These are phyloP conservation scores for Cydonia oblonga DNA, from an alignment of 331 rosid genomes.

Conservation along the genomic window DNA sequence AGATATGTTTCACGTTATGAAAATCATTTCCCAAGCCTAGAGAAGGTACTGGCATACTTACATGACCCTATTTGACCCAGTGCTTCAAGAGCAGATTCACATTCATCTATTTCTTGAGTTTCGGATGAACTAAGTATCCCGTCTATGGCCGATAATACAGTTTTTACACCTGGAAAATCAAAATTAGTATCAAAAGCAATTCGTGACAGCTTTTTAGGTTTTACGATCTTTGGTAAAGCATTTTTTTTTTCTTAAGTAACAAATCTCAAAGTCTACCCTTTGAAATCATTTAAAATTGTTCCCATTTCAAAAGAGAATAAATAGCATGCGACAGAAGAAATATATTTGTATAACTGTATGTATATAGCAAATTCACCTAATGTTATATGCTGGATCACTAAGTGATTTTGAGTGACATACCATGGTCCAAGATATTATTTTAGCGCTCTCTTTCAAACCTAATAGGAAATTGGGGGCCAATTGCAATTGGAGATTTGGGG, in stretches of 20 bases:
- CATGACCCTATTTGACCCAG: constrained; percentile 83
- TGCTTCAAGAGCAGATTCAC: constrained; percentile 84
- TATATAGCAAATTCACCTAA: no score
- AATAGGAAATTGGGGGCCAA: not conserved
- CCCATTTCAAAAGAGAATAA: not conserved
- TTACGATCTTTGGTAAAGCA: not conserved
- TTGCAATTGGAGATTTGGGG: not conserved
- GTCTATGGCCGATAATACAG: constrained; percentile 55
- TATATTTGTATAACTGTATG: not conserved
- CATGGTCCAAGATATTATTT: not conserved
- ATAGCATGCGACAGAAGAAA: not conserved
- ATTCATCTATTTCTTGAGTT: constrained; percentile 52
- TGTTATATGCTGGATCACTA: not conserved
- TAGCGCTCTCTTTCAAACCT: not conserved
- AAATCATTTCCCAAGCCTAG: not conserved
- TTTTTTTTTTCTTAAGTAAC: not conserved
- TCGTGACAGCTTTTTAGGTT: not conserved
- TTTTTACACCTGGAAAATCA: constrained; percentile 41
- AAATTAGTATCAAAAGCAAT: not conserved
- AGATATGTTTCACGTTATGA: not conserved
- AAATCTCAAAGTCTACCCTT: not conserved
- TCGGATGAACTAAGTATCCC: constrained; percentile 48
- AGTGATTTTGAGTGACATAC: not conserved
- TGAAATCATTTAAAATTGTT: not conserved
- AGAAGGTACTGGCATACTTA: constrained; percentile 35